Evolutionary conservation across 177 flowering plant genomes (phyloP).

Genomic region (Vitis hybrid): DNA sequence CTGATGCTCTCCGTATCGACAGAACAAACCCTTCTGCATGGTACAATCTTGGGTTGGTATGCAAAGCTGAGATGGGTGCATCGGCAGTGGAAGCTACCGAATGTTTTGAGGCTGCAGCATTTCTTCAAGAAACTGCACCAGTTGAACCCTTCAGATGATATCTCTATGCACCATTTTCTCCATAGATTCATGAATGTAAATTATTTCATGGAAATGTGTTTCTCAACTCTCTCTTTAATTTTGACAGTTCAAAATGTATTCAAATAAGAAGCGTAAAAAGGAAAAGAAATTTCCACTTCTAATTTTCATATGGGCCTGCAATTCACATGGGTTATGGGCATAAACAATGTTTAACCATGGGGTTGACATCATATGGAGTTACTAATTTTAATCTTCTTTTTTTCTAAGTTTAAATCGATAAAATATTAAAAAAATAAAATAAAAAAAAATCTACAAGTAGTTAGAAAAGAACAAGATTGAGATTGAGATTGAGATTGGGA

Average conservation of each 20-base stretch:
- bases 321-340: no score
- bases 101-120: slow-evolving; percentile 79
- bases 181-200: neutral
- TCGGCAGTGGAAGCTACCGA: slow-evolving; percentile 62
- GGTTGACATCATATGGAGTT: no score
- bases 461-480: no score
- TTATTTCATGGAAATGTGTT: neutral
- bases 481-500: no score
- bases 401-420: no score
- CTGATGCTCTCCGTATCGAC: slow-evolving; percentile 75
- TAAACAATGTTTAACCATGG: no score
- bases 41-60: slow-evolving; percentile 80
- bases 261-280: neutral
- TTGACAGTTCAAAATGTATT: neutral
- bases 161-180: neutral
- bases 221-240: neutral
- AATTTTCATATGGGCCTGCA: no score
- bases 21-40: slow-evolving; percentile 71
- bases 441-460: no score
- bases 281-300: no score
- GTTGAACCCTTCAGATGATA: slow-evolving; percentile 83
- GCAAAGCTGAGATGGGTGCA: slow-evolving; percentile 47
- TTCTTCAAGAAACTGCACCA: slow-evolving; percentile 84
- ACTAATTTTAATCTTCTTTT: no score
- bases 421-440: no score